Evolutionary conservation across 352 stramenopile genomes (phyloP).

Genomic region (Albugo laibachii): DNA sequence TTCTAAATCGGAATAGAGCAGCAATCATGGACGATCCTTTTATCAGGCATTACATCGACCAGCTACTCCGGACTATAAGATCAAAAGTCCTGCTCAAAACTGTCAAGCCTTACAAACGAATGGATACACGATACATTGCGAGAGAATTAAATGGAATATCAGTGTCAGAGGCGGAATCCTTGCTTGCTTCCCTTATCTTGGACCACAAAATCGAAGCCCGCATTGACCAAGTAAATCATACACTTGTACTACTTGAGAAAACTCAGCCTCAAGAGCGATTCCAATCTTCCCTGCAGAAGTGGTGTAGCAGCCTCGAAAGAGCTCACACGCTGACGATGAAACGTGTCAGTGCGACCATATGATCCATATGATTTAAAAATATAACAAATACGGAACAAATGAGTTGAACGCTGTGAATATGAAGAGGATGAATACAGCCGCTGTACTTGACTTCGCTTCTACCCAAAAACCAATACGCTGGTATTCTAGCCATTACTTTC

Average conservation of each 20-base stretch:
- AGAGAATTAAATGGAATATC: slow-evolving; percentile 85
- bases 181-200: slow-evolving; percentile 84
- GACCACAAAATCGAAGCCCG: slow-evolving; percentile 82
- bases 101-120: slow-evolving; percentile 87
- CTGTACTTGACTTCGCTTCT: not conserved
- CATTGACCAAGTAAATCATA: slow-evolving; percentile 84
- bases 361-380: not conserved
- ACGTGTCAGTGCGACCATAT: slow-evolving; percentile 1
- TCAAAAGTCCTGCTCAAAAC: slow-evolving; percentile 89
- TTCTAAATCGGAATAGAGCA: slow-evolving; percentile 71
- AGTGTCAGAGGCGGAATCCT: slow-evolving; percentile 78
- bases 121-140: slow-evolving; percentile 83
- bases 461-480: too few species aligned
- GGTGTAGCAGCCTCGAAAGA: slow-evolving; percentile 6
- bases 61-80: slow-evolving; percentile 86
- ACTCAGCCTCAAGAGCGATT: too few species aligned
- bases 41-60: slow-evolving; percentile 88
- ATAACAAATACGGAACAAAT: slow-evolving; percentile 6
- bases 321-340: not conserved
- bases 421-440: slow-evolving; percentile 4
- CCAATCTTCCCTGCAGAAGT: not conserved
- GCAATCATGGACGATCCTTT: slow-evolving; percentile 91
- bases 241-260: slow-evolving; percentile 37
- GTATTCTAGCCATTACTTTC: slow-evolving; percentile 3
- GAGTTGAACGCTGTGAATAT: slow-evolving; percentile 7